A percentile compares a stretch with the other conserved stretches of the same genome.
phyloP scores from a whole-genome alignment of 495 filamentous ascomycete species.

The Astrothelium subdiscretum region DNA sequence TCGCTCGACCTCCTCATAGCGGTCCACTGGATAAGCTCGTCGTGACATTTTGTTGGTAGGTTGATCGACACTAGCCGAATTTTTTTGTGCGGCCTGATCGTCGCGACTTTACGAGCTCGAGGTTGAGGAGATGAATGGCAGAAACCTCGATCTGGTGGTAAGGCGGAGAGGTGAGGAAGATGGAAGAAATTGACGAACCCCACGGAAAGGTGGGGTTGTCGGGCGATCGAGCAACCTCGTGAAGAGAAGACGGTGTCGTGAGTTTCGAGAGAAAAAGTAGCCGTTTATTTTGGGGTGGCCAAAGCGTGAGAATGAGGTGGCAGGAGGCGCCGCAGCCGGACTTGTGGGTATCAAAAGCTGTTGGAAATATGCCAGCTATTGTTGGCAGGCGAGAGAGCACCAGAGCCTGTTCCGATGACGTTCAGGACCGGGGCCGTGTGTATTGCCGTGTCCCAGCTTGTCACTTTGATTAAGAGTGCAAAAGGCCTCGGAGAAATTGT shows the following conservation, averaged over 20 bases:
- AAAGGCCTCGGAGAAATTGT: no score
- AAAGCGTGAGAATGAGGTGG: not conserved
- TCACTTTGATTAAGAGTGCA: no score
- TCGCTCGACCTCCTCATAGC: conserved; percentile 37
- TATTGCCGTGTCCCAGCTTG: not conserved
- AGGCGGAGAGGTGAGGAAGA: not conserved
- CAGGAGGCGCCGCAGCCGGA: not conserved
- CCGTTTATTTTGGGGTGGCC: not conserved
- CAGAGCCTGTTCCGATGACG: not conserved
- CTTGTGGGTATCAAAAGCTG: not conserved
- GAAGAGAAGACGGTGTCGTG: not conserved
- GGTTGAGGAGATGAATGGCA: conserved; percentile 3
- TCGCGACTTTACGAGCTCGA: not conserved
- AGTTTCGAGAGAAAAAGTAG: not conserved
- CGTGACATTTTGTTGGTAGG: conserved; percentile 15
- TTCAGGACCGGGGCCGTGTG: not conserved
- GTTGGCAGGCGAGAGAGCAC: not conserved
- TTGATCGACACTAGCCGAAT: not conserved
- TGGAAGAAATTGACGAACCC: not conserved
- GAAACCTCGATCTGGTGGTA: not conserved
- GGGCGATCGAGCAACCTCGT: not conserved
- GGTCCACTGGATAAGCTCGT: conserved; percentile 26
- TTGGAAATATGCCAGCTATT: not conserved
- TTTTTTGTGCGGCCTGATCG: not conserved
- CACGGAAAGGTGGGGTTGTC: conserved; percentile 1